A percentile compares a stretch with the other conserved stretches of the same genome.
Evolutionary conservation across 2,329 filamentous ascomycete species (phyloP).

Genomic region (Stemphylium beticola): DNA sequence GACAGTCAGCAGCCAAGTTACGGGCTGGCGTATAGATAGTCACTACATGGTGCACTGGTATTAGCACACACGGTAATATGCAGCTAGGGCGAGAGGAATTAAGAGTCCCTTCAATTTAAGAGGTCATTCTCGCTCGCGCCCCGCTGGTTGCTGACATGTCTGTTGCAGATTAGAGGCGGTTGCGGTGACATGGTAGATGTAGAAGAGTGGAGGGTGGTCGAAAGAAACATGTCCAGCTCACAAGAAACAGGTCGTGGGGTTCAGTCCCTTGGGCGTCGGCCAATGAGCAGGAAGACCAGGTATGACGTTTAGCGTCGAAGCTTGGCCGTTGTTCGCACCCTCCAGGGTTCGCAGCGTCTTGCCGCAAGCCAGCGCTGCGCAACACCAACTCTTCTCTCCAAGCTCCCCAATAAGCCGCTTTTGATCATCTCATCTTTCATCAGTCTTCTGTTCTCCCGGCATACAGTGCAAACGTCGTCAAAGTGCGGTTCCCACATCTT

Average conservation of each 20-base stretch:
- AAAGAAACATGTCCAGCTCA: background rate
- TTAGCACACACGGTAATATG: too few species aligned
- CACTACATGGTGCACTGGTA: too few species aligned
- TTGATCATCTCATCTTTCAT: slow-evolving; percentile 6
- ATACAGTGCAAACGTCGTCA: slow-evolving; percentile 24
- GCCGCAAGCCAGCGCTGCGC: slow-evolving; percentile 18
- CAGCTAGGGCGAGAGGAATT: too few species aligned
- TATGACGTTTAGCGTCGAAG: slow-evolving; percentile 18
- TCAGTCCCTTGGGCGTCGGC: slow-evolving; percentile 10
- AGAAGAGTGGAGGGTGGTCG: background rate
- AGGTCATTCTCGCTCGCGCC: too few species aligned
- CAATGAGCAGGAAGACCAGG: slow-evolving; percentile 10
- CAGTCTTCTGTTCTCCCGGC: background rate
- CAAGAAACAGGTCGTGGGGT: background rate
- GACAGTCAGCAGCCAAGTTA: background rate
- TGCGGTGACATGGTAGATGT: too few species aligned
- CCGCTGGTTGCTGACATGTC: too few species aligned
- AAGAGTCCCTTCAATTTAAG: too few species aligned
- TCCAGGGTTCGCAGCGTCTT: slow-evolving; percentile 14
- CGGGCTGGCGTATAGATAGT: too few species aligned
- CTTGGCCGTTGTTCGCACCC: slow-evolving; percentile 9
- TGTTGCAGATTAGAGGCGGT: too few species aligned
- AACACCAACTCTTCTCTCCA: slow-evolving; percentile 15
- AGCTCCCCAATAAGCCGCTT: background rate
- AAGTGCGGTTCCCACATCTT: slow-evolving; percentile 45